Base-by-base conservation (phyloP, 768 basidiomycete genomes). In the Collybiopsis luxurians region DNA sequence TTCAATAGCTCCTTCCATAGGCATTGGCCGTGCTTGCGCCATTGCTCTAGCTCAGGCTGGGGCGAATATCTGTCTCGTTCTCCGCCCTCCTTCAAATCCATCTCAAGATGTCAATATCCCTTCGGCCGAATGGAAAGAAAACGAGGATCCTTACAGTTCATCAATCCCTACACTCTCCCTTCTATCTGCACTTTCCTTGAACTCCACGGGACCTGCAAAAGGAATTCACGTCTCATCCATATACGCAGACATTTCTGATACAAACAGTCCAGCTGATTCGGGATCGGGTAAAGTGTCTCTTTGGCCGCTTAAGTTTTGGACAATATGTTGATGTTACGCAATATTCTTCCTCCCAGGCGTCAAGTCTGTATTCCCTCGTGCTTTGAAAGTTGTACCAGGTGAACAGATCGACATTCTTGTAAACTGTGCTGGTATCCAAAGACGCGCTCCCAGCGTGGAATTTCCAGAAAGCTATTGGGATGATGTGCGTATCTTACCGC, bases 401-500 rank as follows among this genome's bases (percentile, higher is more conserved):
- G 74, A 68, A 21, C 66, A 76, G 48, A 79, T 80, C 57, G 71
- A 89, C 65, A 77, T 89, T 60, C 79, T 89, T 36, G 81, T 90
- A 60, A 88, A 89, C 68, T 89, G 87, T 66, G 86, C 82, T 51
- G 84, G 84, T 26, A 86, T 85, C 53, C 81, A 85, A 64, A 71
- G 82, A 61, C 68, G 81, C 62, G 73, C 78, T 49, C 80, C 84
- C 38, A 79, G 82, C n/a, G 78, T 83, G 56, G 74, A 80, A 58
- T 89, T 89, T 66, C 69, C 79, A 10, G 87, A 89, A 63, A 67
- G 69, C 26, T 85, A 87, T 61, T 89, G 87, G 87, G 82, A 88
- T 63, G 83, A 84, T 64, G 84, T 84, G 65, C 60, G 76, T 67
- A 55, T 63, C 38, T 58, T n/a, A n/a, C n/a, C n/a, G n/a, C n/a